Conservation (phyloP, 2,329 filamentous ascomycete species). For the Monosporascus sp. region DNA sequence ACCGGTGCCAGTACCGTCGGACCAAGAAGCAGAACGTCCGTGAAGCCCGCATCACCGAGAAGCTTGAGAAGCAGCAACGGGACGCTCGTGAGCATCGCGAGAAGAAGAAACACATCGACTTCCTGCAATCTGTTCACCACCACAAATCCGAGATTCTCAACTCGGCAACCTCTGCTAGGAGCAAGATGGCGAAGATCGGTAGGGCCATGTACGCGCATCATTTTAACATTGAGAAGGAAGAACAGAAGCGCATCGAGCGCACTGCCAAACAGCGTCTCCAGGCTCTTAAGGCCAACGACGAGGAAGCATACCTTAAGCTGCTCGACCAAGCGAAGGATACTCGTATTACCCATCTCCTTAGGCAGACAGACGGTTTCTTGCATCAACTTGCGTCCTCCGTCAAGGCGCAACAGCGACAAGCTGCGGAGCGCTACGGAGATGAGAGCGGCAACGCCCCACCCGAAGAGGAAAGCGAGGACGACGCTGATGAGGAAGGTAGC, state of each 20-base stretch:
- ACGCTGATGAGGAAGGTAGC: conserved; percentile 65
- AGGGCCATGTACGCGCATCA: conserved; percentile 86
- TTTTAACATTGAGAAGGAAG: conserved; percentile 96
- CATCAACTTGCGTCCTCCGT: conserved; percentile 92
- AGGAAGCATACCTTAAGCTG: conserved; percentile 96
- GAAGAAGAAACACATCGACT: conserved; percentile 95
- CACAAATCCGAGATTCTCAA: conserved; percentile 75
- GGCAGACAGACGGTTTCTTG: conserved; percentile 96
- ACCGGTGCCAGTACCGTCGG: conserved; percentile 81
- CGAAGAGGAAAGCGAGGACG: conserved; percentile 61
- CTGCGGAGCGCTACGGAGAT: conserved; percentile 72
- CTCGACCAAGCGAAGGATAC: conserved; percentile 98
- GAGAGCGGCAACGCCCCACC: conserved; percentile 43
- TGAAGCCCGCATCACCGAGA: conserved; percentile 95
- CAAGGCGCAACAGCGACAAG: conserved; percentile 84
- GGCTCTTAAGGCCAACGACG: conserved; percentile 96
- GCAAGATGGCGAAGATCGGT: conserved; percentile 78
- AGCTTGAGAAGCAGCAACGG: conserved; percentile 97
- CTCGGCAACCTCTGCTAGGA: conserved; percentile 60
- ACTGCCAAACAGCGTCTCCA: conserved; percentile 99
- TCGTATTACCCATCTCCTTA: conserved; percentile 94
- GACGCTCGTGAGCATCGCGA: conserved; percentile 93
- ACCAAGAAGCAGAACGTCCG: conserved; percentile 97
- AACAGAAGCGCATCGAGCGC: conserved; percentile 95
- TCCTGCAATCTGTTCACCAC: conserved; percentile 77